Evolutionary conservation across 2,329 filamentous ascomycete species (phyloP), one percentile per base, ranked within the genome.

Genomic region (Pseudovirgaria hyperparasitica): DNA sequence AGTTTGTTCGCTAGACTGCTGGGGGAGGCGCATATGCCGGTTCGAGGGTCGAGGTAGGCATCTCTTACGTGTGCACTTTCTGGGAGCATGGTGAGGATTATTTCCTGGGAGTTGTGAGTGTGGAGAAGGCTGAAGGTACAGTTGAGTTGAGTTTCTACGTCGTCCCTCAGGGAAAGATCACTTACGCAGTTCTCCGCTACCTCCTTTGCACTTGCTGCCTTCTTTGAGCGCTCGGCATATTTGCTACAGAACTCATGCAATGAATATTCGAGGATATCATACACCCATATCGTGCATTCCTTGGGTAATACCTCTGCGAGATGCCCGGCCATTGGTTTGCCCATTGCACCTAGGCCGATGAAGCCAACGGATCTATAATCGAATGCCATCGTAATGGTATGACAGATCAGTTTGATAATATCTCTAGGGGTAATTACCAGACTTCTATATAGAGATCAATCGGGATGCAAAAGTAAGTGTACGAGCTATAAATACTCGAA

Each of bases 271-370:
- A 59, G 51, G 4, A 70, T 55, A 38, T 70, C 66, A 36, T 59
- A 63, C 6, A 67, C 54, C 36, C 58, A 58, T 30, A 69, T 56
- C 4, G 48, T 48, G 6, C 58, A 57, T 8, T 54, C 46, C 7
- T 41, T 14, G 3, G 57, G 49, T 25, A 64, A 48, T 35, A 65
- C 67, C 13, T 55, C 53, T 7, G 60, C 55, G 14, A 70, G 48
- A 40, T 69, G 63, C 12, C 42, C 45, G 4, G 60, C 54, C 65
- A 70, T 70, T 8, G 65, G 65, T 27, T 52, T 54, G 1, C 66
- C 66, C 66, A 70, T 70, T 8, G 58, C 55, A n/a, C 66, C 66
- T 2, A 70, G 53, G 36, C 67, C 65, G 23, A 71, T 59, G 46
- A 69, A 71, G 23, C 62, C 60, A 13, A 64, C 23, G 4, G 30